Base-by-base conservation (phyloP, 2,329 filamentous ascomycete species). In the Ilyonectria sp. region DNA sequence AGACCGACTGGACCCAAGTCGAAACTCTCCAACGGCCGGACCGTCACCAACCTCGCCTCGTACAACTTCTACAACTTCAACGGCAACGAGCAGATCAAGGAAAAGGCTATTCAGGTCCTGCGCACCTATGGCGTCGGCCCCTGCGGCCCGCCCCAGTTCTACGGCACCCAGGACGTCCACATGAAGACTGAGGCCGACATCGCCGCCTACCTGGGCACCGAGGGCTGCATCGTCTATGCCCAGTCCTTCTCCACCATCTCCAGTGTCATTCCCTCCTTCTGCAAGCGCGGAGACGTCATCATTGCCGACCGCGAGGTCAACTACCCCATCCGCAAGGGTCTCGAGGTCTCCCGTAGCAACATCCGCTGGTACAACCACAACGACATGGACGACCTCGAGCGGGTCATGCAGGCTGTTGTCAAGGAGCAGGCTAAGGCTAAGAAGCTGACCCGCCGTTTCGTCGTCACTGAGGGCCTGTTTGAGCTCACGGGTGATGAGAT, bases 1-100 rank as follows among this genome's bases (percentile, higher is more conserved):
- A 97, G 94, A 56, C 93, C 95, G 6, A 95, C 94, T 1, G 95
- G 94, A 10, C 95, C 96, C 53, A 97, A 96, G 80, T 91, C 92
- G 56, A 98, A 96, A 81, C 89, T 99, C 62, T 86, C 91, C 54
- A 97, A 92, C 80, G 96, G 96, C 75, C 92, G 94, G 72, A 97
- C 93, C 19, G 96, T 98, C 26, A 94, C 89, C 64, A 99, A 99
- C 79, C 91, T 99, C 71, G 95, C 94, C 43, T 97, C 94, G 2
- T 96, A 94, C 84, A 99, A 99, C 81, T 97, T 96, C 82, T 98
- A 97, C 86, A 98, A 99, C 84, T 94, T 99, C 81, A 94, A 97
- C 71, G 90, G 90, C 60, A 98, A 97, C 79, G 95, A 98, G 69
- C 89, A 91, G 40, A 91, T 99, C 76, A 97, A 97, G 78, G 94